These are phyloP conservation scores for Jackrogersella multiformis DNA, from an alignment of 495 filamentous ascomycete species.

Conservation along the genomic window DNA sequence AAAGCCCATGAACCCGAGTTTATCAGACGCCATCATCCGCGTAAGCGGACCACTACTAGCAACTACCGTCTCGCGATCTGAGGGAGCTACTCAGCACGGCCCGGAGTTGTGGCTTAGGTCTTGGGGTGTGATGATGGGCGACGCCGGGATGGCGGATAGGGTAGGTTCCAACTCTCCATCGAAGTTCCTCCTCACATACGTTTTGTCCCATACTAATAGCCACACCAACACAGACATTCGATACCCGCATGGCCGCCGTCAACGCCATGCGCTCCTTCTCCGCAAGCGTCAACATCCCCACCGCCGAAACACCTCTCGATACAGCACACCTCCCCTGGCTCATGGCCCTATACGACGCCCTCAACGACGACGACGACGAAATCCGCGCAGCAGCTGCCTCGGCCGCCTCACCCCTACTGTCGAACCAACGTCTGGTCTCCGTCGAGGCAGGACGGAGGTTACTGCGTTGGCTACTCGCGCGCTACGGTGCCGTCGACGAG, in stretches of 20 bases:
- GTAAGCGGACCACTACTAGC: conserved; percentile 57
- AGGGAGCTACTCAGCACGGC: conserved; percentile 6
- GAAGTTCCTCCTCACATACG: too few relatives aligned
- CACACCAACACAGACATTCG: conserved; percentile 63
- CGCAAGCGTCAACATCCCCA: conserved; percentile 30
- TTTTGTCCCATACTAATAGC: conserved; percentile 2
- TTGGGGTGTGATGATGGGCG: conserved; percentile 58
- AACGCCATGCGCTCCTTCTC: conserved; percentile 50
- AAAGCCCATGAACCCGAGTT: conserved; percentile 52
- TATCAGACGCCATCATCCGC: conserved; percentile 56
- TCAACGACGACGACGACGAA: conserved; percentile 94
- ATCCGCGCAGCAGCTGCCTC: conserved; percentile 72
- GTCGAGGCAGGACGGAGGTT: conserved; percentile 53
- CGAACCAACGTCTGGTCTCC: conserved; percentile 47
- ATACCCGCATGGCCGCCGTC: conserved; percentile 68
- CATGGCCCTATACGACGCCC: conserved; percentile 59
- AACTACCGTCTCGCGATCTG: conserved; percentile 24
- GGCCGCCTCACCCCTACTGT: conserved; percentile 52
- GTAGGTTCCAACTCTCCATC: conserved; percentile 41
- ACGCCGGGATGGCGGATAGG: conserved; percentile 54
- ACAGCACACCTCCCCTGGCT: conserved; percentile 52
- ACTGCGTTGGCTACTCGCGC: conserved; percentile 45
- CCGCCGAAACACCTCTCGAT: conserved; percentile 26
- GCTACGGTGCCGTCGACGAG: conserved; percentile 38
- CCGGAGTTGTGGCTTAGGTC: conserved; percentile 42